Base-by-base conservation (phyloP, 352 stramenopile species). In the Thraustochytrium sp. region DNA sequence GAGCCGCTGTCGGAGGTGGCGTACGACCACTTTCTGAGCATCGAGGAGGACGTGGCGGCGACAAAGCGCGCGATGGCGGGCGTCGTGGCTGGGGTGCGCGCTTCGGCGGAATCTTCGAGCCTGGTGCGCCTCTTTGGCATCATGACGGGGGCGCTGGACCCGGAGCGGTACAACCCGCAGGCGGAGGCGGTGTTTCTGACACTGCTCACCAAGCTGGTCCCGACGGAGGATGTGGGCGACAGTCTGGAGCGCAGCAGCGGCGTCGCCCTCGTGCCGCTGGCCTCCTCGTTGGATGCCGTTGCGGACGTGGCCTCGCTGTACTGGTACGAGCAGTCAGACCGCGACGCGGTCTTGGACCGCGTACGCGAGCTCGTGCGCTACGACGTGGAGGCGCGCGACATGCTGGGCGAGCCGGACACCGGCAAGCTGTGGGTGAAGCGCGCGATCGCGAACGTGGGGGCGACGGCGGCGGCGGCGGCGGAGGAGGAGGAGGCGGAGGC, bases 1-100 rank as follows among this genome's bases (percentile, higher is more conserved):
- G 75, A 84, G 55, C 75, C 75, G 3, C 34, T 84, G 26, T 54
- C 75, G 8, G 75, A 84, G 29, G 75, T 84, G 8, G 56, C 84
- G 31, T 75, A 76, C 37, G 75, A 84, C 55, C 49, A 84, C 44
- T 84, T 84, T 82, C 29, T 75, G 5, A 62, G 53, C 51, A 51
- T 75, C 8, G 31, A 49, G 18, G 34, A 48, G n/a, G 75, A 84
- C 34, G 44, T 84, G 8, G 49, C 59, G n/a, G 9, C 55, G 34
- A 44, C 55, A 0, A 84, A 80, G 40, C 53, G 49, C 5, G n/a
- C 55, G 34, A 18, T 75, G 18, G 54, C 59, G 18, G 56, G 4
- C 9, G 65, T 84, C 29, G 72, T 34, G 34, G 37, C 21, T 11
- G 21, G 64, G 8, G 23, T 84, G 8, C 55, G 61, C 4, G 26